Evolutionary conservation across 345 rosid species (phyloP).

Genomic region (Gossypium mustelinum): DNA sequence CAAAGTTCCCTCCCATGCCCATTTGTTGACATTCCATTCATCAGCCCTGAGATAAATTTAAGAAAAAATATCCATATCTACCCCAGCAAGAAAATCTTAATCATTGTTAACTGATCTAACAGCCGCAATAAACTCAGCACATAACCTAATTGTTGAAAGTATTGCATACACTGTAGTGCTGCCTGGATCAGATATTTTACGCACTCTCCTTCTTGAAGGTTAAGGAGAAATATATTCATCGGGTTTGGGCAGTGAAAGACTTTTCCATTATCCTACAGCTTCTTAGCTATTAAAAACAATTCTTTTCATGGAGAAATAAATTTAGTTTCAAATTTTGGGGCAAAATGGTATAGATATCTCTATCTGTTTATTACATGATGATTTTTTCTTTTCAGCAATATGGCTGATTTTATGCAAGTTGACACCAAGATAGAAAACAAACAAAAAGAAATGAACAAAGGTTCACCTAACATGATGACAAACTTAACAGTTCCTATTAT

Average conservation of each 20-base stretch:
- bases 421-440: background rate
- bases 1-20: slow-evolving; percentile 95
- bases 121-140: background rate
- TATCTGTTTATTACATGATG: background rate
- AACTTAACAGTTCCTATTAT: background rate
- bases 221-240: background rate
- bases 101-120: background rate
- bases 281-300: background rate
- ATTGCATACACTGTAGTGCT: background rate
- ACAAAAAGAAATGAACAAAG: background rate
- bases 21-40: slow-evolving; percentile 98
- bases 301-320: background rate
- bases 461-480: background rate
- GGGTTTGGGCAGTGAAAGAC: background rate
- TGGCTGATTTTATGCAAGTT: background rate
- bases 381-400: background rate
- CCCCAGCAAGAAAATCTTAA: slow-evolving; percentile 9
- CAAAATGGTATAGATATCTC: background rate
- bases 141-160: background rate
- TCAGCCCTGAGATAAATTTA: slow-evolving; percentile 68
- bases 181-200: background rate
- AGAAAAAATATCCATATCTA: slow-evolving; percentile 10
- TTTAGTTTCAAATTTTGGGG: background rate
- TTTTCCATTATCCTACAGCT: background rate
- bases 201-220: background rate